phyloP scores from a whole-genome alignment of 345 rosid genomes.

The Ceriops zippeliana region DNA sequence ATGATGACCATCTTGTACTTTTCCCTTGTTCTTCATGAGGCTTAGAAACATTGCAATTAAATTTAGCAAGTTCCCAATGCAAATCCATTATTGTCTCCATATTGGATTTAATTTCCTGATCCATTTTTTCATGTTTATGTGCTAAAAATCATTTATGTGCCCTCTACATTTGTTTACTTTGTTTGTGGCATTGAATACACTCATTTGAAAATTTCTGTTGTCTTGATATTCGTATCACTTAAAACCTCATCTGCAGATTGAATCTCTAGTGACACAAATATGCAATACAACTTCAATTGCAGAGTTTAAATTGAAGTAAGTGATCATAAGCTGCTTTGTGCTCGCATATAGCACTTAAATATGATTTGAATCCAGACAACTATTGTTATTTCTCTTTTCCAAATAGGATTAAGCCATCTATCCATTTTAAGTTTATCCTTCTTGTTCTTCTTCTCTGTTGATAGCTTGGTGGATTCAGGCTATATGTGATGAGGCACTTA shows the following conservation, averaged over 20 bases:
- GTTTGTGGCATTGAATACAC: no score
- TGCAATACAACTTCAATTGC: conserved; percentile 62
- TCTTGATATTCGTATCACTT: neutral
- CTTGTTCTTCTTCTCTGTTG: conserved; percentile 5
- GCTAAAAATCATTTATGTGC: no score
- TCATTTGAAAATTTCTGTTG: neutral
- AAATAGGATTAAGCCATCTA: neutral
- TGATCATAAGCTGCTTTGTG: conserved; percentile 4
- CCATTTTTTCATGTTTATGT: no score
- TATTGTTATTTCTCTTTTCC: neutral
- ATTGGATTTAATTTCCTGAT: no score
- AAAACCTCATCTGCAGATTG: conserved; percentile 45
- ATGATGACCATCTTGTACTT: no score
- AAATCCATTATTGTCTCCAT: no score
- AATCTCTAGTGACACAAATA: conserved; percentile 61
- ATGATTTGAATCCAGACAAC: conserved; percentile 3
- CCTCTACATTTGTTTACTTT: no score
- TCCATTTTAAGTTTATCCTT: neutral
- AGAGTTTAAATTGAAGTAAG: conserved; percentile 79
- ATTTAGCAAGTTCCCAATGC: no score
- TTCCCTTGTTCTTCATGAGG: no score
- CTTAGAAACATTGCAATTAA: no score
- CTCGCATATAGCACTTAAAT: conserved; percentile 9
- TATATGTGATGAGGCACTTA: conserved; percentile 55
- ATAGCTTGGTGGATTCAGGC: conserved; percentile 74